Percentiles rank a stretch among this genome's conserved stretches.
Conservation (phyloP, 163 green algal species). For the Scenedesmus sp. region DNA sequence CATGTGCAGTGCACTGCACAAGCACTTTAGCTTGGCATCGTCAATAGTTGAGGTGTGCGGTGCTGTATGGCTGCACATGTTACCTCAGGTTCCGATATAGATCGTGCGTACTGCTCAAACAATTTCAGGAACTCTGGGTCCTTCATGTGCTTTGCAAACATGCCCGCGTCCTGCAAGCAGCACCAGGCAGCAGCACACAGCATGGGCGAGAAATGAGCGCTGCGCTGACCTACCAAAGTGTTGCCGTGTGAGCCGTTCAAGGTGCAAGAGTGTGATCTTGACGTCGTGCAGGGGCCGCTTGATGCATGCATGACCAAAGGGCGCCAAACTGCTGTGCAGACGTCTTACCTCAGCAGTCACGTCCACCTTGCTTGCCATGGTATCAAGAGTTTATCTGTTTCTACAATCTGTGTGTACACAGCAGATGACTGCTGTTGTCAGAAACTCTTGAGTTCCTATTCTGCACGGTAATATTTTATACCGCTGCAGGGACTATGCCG, state of each 20-base stretch:
- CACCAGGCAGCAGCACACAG: background rate
- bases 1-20: background rate
- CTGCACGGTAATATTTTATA: background rate
- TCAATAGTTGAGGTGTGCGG: too few species aligned
- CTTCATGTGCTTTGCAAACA: slow-evolving; percentile 79
- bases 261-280: background rate
- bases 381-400: background rate
- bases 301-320: background rate
- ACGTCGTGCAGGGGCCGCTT: background rate
- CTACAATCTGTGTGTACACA: background rate
- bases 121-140: slow-evolving; percentile 83
- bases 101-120: slow-evolving; percentile 81
- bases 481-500: background rate
- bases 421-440: background rate
- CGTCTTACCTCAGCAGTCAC: background rate
- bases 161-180: slow-evolving; percentile 70
- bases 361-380: background rate
- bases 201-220: background rate
- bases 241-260: background rate
- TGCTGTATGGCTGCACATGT: background rate
- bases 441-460: background rate
- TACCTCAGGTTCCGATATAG: slow-evolving; percentile 82
- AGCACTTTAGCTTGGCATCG: background rate
- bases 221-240: background rate
- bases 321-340: background rate